Conservation (phyloP, 163 green algal species). For the Chlorella variabilis region DNA sequence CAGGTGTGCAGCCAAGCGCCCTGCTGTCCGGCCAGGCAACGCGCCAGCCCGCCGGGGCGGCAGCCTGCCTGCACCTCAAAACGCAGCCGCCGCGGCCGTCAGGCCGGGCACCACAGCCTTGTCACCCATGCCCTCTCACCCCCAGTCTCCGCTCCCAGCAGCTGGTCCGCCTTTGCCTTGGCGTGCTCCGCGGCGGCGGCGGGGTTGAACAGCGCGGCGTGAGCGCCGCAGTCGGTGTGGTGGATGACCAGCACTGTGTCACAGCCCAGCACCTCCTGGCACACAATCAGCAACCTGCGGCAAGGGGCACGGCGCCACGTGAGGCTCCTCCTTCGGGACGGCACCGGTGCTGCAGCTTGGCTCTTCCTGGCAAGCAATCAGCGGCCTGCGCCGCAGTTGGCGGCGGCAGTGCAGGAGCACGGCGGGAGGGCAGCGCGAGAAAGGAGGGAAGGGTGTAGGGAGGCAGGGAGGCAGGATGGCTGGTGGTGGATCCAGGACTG, state of each 20-base stretch:
- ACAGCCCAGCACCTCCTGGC: slow-evolving; percentile 37
- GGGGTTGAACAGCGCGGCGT: slow-evolving; percentile 36
- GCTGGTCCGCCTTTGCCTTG: slow-evolving; percentile 10
- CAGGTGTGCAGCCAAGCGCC: no score
- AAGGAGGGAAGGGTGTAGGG: no score
- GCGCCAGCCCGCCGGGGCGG: no score
- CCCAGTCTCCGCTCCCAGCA: neutral
- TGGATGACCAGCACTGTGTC: slow-evolving; percentile 30
- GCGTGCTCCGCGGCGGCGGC: slow-evolving; percentile 2
- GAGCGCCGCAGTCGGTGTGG: slow-evolving; percentile 42
- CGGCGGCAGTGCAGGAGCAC: no score
- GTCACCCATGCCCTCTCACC: neutral
- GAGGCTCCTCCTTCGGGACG: no score
- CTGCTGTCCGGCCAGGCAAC: no score
- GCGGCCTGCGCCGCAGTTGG: no score
- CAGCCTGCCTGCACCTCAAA: neutral
- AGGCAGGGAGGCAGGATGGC: no score
- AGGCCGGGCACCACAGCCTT: neutral
- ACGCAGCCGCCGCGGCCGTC: neutral
- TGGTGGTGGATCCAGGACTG: no score
- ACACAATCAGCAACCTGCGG: slow-evolving; percentile 41
- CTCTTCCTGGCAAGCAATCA: no score
- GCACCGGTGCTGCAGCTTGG: neutral
- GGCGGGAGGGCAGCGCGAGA: no score
- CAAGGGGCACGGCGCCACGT: no score